phyloP scores from a whole-genome alignment of 768 basidiomycete genomes.

The Boletales sp. region DNA sequence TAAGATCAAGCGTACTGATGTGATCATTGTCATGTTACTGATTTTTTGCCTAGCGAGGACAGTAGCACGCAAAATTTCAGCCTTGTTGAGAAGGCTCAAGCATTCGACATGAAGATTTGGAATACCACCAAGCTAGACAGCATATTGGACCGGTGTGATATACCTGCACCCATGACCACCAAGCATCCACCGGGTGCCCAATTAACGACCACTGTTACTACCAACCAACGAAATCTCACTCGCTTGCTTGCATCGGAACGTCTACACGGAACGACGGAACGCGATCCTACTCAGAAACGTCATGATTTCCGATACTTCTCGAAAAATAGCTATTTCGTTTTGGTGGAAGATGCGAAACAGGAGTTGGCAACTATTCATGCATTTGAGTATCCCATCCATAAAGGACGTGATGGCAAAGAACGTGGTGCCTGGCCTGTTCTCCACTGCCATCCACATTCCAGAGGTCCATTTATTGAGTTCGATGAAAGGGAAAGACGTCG shows the following conservation, averaged over 20 bases:
- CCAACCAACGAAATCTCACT: constrained; percentile 48
- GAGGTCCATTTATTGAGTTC: constrained; percentile 73
- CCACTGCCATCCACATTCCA: constrained; percentile 68
- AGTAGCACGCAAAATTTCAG: constrained; percentile 36
- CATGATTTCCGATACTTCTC: constrained; percentile 88
- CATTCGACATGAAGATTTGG: constrained; percentile 87
- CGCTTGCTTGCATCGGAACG: constrained; percentile 77
- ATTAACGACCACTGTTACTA: constrained; percentile 27
- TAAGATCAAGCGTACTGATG: constrained; percentile 29
- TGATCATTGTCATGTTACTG: neutral
- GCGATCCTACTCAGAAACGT: constrained; percentile 85
- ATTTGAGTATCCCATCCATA: constrained; percentile 70
- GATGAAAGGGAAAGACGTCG: constrained; percentile 70
- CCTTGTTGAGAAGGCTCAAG: constrained; percentile 62
- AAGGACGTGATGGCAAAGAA: constrained; percentile 48
- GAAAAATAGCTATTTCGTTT: constrained; percentile 69
- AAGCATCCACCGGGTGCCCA: constrained; percentile 28
- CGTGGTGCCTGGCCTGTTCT: constrained; percentile 79
- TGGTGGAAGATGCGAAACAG: constrained; percentile 87
- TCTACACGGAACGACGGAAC: constrained; percentile 80
- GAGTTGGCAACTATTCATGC: constrained; percentile 82
- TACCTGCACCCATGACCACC: constrained; percentile 27
- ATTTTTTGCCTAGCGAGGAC: constrained; percentile 25
- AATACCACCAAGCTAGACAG: constrained; percentile 64
- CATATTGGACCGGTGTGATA: constrained; percentile 65